Conservation (phyloP, 2,329 filamentous ascomycete species). For the Aureobasidium subglaciale region DNA sequence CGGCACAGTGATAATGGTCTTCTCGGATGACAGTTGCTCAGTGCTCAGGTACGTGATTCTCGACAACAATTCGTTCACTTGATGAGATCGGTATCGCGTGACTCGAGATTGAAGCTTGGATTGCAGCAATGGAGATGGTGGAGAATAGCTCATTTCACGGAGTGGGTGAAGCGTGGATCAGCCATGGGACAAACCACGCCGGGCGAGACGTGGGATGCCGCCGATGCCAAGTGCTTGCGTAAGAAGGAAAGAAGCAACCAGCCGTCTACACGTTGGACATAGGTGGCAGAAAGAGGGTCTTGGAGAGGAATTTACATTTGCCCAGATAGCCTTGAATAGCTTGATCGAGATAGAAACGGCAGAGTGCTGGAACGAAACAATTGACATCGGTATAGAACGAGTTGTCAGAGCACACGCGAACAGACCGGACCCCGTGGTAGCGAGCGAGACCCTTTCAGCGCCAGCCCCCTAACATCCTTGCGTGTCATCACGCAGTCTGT, state of each 20-base stretch:
- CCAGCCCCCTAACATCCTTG: conserved; percentile 6
- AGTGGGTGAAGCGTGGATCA: not conserved
- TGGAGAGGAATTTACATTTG: not conserved
- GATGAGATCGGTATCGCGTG: not conserved
- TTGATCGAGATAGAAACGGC: no score
- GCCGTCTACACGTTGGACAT: not conserved
- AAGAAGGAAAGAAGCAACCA: conserved; percentile 1
- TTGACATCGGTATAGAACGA: not conserved
- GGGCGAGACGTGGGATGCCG: not conserved
- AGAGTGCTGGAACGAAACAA: not conserved
- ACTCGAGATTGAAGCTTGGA: not conserved
- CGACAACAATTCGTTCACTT: not conserved
- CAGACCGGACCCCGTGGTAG: not conserved
- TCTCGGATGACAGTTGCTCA: not conserved
- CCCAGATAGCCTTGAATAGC: not conserved
- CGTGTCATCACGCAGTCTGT: not conserved
- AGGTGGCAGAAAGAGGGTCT: not conserved
- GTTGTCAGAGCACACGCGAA: not conserved
- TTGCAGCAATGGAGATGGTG: not conserved
- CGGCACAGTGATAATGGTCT: no score
- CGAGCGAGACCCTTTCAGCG: not conserved
- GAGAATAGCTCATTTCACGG: not conserved
- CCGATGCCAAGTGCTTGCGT: conserved; percentile 7
- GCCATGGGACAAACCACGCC: not conserved
- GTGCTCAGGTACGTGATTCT: not conserved